phyloP scores from a whole-genome alignment of 192 early-diverging fungal species.

The Coemansia sp. region DNA sequence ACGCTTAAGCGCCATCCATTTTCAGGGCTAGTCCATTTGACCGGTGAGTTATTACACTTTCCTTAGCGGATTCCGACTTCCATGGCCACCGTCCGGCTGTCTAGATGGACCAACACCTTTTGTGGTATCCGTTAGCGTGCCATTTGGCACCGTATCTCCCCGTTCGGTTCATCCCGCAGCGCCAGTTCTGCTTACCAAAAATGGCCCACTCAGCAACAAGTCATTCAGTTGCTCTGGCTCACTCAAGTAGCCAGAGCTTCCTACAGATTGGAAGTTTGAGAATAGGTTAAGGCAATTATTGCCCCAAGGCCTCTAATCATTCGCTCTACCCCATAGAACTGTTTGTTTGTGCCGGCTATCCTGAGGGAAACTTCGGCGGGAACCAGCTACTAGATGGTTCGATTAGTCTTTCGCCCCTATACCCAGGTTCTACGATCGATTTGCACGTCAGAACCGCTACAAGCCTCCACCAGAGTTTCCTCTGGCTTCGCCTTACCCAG shows the following conservation, averaged over 20 bases:
- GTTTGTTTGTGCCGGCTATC: slow-evolving; percentile 74
- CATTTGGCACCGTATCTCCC: slow-evolving; percentile 72
- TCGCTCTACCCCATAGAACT: slow-evolving; percentile 82
- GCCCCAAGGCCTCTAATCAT: slow-evolving; percentile 81
- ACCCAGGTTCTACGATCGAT: slow-evolving; percentile 79
- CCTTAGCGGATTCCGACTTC: slow-evolving; percentile 82
- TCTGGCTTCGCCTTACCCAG: slow-evolving; percentile 80
- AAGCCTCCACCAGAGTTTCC: slow-evolving; percentile 78
- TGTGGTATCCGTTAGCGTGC: slow-evolving; percentile 75
- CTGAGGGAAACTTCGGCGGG: slow-evolving; percentile 82
- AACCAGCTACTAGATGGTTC: slow-evolving; percentile 85
- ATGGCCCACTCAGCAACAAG: slow-evolving; percentile 82
- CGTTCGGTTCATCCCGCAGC: slow-evolving; percentile 86
- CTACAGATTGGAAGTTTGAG: slow-evolving; percentile 86
- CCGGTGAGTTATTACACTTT: slow-evolving; percentile 63
- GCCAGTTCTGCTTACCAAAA: slow-evolving; percentile 90
- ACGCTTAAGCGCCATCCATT: slow-evolving; percentile 80
- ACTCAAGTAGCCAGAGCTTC: slow-evolving; percentile 69
- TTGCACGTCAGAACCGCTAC: slow-evolving; percentile 75
- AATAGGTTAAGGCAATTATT: slow-evolving; percentile 76
- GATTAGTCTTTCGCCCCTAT: slow-evolving; percentile 83
- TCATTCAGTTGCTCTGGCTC: slow-evolving; percentile 66
- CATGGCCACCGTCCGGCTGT: slow-evolving; percentile 83
- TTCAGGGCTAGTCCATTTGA: slow-evolving; percentile 71
- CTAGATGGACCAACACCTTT: slow-evolving; percentile 80